Evolutionary conservation across 2,329 filamentous ascomycete species (phyloP), one percentile per base, ranked within the genome.

Genomic region (Clonostachys solani): DNA sequence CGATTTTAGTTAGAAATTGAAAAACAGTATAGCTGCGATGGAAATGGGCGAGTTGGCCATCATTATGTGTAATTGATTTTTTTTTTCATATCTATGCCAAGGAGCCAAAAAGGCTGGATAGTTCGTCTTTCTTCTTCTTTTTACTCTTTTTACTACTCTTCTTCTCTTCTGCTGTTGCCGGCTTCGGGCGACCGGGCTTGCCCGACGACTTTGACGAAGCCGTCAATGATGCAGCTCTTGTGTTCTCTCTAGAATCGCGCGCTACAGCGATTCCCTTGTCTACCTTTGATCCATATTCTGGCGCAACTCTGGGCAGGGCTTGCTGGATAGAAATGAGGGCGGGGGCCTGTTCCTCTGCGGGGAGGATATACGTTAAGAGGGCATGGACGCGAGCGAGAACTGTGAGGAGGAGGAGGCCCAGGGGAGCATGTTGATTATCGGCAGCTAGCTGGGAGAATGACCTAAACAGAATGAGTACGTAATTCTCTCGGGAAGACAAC

Each of bases 81-180:
- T 40, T n/a, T 37, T 33, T 40, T n/a, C 34, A 42, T 16, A 52
- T 33, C 42, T 19, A 35, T 52, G 29, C 59, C 10, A 89, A 63
- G 10, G 77, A 77, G 45, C 74, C 76, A 58, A 94, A 94, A 19
- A 92, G 65, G 58, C 84, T 83, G 51, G 91, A 87, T 47, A 92
- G 87, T 40, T 80, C 85, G 60, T 91, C 81, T 6, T 72, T 71
- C 36, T 71, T 77, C 53, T 71, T 78, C 47, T 74, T 77, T 56
- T 78, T 83, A 59, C 74, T 80, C 50, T 66, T 71, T 48, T 72
- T 68, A 48, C 59, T 59, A 56, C 72, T 74, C 53, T 63, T 68
- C 51, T 66, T 62, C 54, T 57, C 52, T 50, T 63, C 43, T 42
- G 43, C 38, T 38, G 33, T n/a, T n/a, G 23, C 23, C 23, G 8